phyloP scores from a whole-genome alignment of 2,329 filamentous ascomycete species.

The Pezicula carpinea region DNA sequence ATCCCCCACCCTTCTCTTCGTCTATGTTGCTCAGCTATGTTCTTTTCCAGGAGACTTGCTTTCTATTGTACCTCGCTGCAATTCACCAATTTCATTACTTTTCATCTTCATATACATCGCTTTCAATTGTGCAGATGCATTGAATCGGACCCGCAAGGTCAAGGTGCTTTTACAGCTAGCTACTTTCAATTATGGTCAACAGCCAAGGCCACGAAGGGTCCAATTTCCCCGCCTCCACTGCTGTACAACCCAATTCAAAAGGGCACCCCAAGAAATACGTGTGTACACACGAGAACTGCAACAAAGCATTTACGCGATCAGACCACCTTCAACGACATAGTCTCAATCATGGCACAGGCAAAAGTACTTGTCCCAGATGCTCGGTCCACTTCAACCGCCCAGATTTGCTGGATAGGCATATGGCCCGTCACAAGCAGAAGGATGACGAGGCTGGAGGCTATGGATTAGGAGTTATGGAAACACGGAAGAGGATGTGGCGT shows the following conservation, averaged over 20 bases:
- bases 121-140: background rate
- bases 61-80: too few species aligned
- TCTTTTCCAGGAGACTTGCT: too few species aligned
- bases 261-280: conserved; percentile 21
- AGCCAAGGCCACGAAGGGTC: background rate
- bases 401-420: conserved; percentile 56
- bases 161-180: background rate
- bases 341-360: conserved; percentile 49
- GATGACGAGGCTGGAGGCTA: conserved; percentile 51
- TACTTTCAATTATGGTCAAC: background rate
- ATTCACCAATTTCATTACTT: too few species aligned
- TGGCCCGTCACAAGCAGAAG: conserved; percentile 47
- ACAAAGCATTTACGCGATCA: conserved; percentile 49
- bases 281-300: conserved; percentile 43
- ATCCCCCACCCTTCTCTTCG: conserved; percentile 3
- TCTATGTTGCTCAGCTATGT: too few species aligned
- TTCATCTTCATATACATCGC: too few species aligned
- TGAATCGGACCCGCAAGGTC: background rate
- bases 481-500: conserved; percentile 52
- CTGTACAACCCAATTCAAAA: background rate
- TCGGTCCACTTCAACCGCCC: conserved; percentile 56
- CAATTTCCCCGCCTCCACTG: background rate
- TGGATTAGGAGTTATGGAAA: conserved; percentile 46
- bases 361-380: conserved; percentile 53
- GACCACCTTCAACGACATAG: conserved; percentile 55